Conservation (phyloP, 371 early-diverging fungal genomes). For the Mortierella sp. region DNA sequence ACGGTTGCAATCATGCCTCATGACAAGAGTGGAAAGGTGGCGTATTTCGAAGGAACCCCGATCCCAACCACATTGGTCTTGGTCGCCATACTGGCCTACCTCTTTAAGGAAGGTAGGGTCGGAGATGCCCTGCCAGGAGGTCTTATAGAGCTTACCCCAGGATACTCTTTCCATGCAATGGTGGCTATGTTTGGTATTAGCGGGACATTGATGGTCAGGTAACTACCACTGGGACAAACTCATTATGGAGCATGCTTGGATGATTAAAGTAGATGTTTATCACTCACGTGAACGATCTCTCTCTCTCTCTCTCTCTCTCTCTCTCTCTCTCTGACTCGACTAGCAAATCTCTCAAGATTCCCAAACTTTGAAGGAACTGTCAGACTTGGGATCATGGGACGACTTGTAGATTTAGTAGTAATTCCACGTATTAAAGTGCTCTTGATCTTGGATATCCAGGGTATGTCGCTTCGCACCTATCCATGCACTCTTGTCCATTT, state of each 20-base stretch:
- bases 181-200: constrained; percentile 80
- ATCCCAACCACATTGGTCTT: constrained; percentile 83
- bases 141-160: constrained; percentile 59
- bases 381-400: too few relatives aligned
- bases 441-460: too few relatives aligned
- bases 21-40: constrained; percentile 79
- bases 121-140: constrained; percentile 62
- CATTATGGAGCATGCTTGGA: background rate
- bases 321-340: background rate
- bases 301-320: background rate
- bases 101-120: constrained; percentile 64
- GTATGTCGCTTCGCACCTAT: too few relatives aligned
- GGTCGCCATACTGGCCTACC: constrained; percentile 78
- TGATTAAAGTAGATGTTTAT: background rate
- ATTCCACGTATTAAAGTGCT: too few relatives aligned
- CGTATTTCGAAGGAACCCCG: constrained; percentile 92
- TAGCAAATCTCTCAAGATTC: constrained; percentile 71
- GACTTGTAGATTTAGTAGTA: too few relatives aligned
- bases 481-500: too few relatives aligned
- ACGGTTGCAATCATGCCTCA: constrained; percentile 84
- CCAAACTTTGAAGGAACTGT: constrained; percentile 63
- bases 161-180: constrained; percentile 73
- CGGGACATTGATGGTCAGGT: constrained; percentile 85
- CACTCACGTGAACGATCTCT: background rate
- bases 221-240: background rate